Evolutionary conservation across 176 grass and related monocot genomes (phyloP), one percentile per base, ranked within the genome.

Genomic region (Musa beccarii): DNA sequence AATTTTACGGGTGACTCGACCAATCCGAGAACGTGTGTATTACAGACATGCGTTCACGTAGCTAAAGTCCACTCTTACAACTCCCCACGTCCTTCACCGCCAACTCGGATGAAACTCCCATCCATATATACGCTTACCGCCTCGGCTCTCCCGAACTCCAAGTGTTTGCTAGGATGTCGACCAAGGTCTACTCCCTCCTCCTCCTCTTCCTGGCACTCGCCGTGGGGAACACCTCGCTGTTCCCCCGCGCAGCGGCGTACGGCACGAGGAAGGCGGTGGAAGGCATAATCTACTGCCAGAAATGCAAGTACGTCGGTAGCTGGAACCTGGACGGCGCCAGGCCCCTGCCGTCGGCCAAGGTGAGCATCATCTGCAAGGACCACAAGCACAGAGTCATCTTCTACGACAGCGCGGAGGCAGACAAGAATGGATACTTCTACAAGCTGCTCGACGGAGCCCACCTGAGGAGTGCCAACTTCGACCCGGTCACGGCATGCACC

Each of bases 281-380:
- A 56, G 95, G 95, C 25, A 1, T 86, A n/a, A 82, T 93, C 64
- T 53, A 75, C 53, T 84, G 88, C 80, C 90, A 98, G 86, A 83
- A 85, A 78, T 98, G 95, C 82, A 65, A 66, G n/a, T 10, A 67
- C 21, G 64, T 68, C 1, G 77, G 83, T 75, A 68, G 87, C 24
- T 83, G 74, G 84, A 73, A 61, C 20, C 82, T 98, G 1, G 14
- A 53, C 50, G 86, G 83, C 52, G 76, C 88, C 9, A 67, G 11
- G 79, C 78, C 78, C 15, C 82, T 98, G 75, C 79, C 74, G 3
- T 11, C 52, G 3, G 86, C 90, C 0, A 82, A 82, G 79, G 88
- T 98, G 66, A 68, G 51, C 25, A 71, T 98, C 14, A 91, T 84
- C 59, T 98, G 95, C 84, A 88, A 85, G 43, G 75, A 87, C 69